Evolutionary conservation across 202 grass and related monocot species (phyloP).

Genomic region (Setaria viridis): DNA sequence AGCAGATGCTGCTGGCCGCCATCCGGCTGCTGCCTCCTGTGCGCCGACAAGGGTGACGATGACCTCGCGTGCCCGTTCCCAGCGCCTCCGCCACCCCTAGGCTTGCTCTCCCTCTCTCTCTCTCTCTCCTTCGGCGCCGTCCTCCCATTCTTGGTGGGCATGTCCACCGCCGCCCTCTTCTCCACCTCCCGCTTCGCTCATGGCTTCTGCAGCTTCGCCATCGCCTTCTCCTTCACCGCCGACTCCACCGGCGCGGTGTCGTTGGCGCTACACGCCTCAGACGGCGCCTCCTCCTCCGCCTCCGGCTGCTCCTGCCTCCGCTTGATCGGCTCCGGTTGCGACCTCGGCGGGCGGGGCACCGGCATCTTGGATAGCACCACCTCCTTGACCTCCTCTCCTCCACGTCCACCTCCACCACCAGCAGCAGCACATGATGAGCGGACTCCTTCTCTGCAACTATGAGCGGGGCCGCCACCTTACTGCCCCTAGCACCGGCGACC

Average conservation of each 20-base stretch:
- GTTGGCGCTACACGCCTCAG: constrained; percentile 5
- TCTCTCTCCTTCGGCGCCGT: neutral
- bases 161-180: neutral
- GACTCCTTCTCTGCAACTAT: constrained; percentile 24
- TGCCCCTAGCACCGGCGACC: neutral
- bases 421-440: neutral
- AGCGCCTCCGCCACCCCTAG: neutral
- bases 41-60: constrained; percentile 32
- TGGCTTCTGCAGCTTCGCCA: neutral
- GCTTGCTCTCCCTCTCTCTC: constrained; percentile 18
- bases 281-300: neutral
- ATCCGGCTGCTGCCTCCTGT: neutral
- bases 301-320: neutral
- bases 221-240: constrained; percentile 22
- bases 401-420: neutral
- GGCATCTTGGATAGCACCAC: constrained; percentile 58
- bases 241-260: constrained; percentile 27
- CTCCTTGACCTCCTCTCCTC: constrained; percentile 66
- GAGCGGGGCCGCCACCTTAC: constrained; percentile 14
- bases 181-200: constrained; percentile 13
- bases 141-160: constrained; percentile 16
- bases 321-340: constrained; percentile 11
- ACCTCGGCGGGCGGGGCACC: neutral
- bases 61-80: constrained; percentile 34
- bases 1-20: neutral